Evolutionary conservation across 441 rosid genomes (phyloP), one percentile per base, ranked within the genome.

Genomic region (Syzygium syzygioides): DNA sequence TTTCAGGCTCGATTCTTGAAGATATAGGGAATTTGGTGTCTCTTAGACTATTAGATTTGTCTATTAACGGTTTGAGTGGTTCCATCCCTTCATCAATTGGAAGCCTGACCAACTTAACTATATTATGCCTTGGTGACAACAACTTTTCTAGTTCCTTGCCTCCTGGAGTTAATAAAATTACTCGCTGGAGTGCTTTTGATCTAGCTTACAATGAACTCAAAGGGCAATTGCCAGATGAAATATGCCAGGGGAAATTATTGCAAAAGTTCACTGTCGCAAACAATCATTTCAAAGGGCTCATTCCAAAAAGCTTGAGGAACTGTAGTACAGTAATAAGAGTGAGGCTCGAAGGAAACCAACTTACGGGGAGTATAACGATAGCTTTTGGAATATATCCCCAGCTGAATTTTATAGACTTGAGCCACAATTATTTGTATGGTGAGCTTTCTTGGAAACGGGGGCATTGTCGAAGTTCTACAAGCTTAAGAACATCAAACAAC

Each of bases 231-330:
- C 71, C 37, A 0, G 71, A 62, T n/a, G 15, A 62, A n/a, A 7
- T 62, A 14, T 62, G 71, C 5, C 0, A 14, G 0, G 34, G 34
- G 5, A 8, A 34, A 14, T 62, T n/a, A n/a, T 62, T 62, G 71
- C 10, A 7, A 3, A 3, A 6, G 0, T 62, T 62, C 4, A 0
- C 0, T 1, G 10, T 7, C 4, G 3, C 0, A 0, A n/a, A n/a
- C n/a, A 62, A n/a, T n/a, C 34, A n/a, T 14, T 62, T 62, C 71
- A n/a, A 9, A 0, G 34, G 71, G 17, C 76, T 3, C 18, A 30
- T 30, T 6, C 76, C 76, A 7, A 4, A 4, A 17, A 64, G 41
- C 76, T 30, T 64, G 9, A 4, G 9, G 12, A 30, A 64, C 9
- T 64, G 76, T 1, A 17, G 12, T 8, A 3, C 41, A 30, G 30